Evolutionary conservation across 768 basidiomycete genomes (phyloP), one percentile per base, ranked within the genome.

Genomic region (Lactarius vividus): DNA sequence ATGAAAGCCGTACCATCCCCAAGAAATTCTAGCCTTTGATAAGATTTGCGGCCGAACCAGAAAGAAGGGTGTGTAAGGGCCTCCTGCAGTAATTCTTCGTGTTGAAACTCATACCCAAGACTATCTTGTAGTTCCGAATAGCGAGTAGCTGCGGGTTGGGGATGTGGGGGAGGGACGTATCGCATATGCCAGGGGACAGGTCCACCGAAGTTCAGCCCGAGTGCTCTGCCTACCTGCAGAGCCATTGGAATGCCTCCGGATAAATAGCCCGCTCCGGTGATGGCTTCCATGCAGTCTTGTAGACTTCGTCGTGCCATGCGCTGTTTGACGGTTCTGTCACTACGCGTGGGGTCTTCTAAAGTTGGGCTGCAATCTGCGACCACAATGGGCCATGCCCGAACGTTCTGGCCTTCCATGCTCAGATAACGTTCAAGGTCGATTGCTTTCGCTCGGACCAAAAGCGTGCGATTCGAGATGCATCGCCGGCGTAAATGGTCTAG

Each of bases 11-110:
- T 73, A 94, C 93, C 91, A 73, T 96, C 94, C 37, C 94, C 94
- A 3, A 96, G 81, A 71, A 94, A 95, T 71, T 96, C 94, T 13
- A 95, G 78, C 16, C 94, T 84, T 67, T 96, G 89, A 75, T 96
- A 96, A 3, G 90, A 91, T 7, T 84, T 78, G 11, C 80, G 80
- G 15, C 80, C 82, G 2, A 75, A 75, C 11, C 81, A 79, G 70
- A 91, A 91, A 0, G 91, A 92, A 0, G 93, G 89, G 73, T 96
- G 94, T 0, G 91, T 93, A n/a, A 94, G 76, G 10, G 93, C 92
- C 76, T 94, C 88, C 9, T 89, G 71, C 2, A 96, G 76, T 18
- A 92, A 75, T 57, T 82, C 79, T n/a, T 83, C 82, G 23, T 82
- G 79, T 63, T 81, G 79, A 74, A 95, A 94, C 28, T 77, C 75